A percentile compares a stretch with the other conserved stretches of the same genome.
Evolutionary conservation across 225 moss, liverwort and hornwort genomes (phyloP).

Genomic region (Marchantia paleacea): DNA sequence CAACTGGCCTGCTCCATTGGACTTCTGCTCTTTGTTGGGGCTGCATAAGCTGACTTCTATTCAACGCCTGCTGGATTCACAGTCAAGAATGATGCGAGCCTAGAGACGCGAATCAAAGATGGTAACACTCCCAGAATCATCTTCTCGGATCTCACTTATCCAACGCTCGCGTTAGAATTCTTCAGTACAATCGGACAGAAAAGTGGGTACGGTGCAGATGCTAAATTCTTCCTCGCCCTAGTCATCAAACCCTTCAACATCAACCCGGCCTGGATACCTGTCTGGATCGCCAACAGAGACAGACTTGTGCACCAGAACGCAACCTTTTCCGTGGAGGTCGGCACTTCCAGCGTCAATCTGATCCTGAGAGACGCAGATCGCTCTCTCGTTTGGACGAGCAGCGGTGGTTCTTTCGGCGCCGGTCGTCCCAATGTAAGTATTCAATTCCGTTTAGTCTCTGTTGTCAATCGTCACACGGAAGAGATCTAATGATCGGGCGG

Average conservation of each 20-base stretch:
- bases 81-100: slow-evolving; percentile 10
- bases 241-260: slow-evolving; percentile 15
- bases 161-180: slow-evolving; percentile 30
- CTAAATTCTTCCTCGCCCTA: slow-evolving; percentile 24
- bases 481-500: too few species aligned
- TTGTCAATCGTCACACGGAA: too few species aligned
- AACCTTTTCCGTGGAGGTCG: background rate
- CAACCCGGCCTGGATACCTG: slow-evolving; percentile 16
- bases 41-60: slow-evolving; percentile 7
- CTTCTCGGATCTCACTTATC: slow-evolving; percentile 18
- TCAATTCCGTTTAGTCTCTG: too few species aligned
- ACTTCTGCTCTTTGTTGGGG: background rate
- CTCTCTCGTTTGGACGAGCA: slow-evolving; percentile 15
- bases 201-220: background rate
- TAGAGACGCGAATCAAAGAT: slow-evolving; percentile 18
- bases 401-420: too few species aligned
- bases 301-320: slow-evolving; percentile 21
- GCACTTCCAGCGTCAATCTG: background rate
- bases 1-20: background rate
- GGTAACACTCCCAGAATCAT: slow-evolving; percentile 24
- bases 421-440: too few species aligned
- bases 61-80: background rate
- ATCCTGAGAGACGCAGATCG: slow-evolving; percentile 21
- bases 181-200: slow-evolving; percentile 17
- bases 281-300: slow-evolving; percentile 35